These are phyloP conservation scores for Microstroma glucosiphilum DNA, from an alignment of 1,284 basidiomycete genomes.

Conservation along the genomic window DNA sequence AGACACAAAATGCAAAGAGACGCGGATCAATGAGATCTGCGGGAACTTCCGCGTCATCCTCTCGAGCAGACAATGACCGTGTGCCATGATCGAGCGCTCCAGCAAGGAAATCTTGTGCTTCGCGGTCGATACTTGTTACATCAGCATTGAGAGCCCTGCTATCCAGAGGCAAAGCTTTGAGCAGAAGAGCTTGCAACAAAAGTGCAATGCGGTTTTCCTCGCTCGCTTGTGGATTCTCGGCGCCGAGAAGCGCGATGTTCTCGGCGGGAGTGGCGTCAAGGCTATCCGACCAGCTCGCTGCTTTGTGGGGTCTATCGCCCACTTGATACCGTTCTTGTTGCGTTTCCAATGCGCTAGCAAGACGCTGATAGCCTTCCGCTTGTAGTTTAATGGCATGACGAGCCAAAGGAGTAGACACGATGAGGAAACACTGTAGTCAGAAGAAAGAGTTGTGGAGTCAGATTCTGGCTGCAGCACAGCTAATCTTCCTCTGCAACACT, in stretches of 20 bases:
- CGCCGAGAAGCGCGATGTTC: neutral
- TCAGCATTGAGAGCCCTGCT: neutral
- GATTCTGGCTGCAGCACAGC: too few species aligned
- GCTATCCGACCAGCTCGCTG: neutral
- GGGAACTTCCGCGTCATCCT: neutral
- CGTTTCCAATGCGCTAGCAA: neutral
- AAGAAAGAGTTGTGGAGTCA: too few species aligned
- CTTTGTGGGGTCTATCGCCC: neutral
- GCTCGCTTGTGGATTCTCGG: neutral
- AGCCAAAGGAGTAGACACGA: neutral
- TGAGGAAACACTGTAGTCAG: neutral
- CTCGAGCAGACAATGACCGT: neutral
- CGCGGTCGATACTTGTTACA: neutral
- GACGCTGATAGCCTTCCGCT: neutral
- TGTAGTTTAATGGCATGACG: neutral
- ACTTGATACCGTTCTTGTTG: neutral
- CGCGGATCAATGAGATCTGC: neutral
- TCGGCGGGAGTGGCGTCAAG: constrained; percentile 3
- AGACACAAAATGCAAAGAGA: neutral
- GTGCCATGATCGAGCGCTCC: neutral
- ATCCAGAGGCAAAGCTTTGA: neutral
- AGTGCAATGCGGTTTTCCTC: neutral
- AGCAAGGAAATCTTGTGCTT: constrained; percentile 1
- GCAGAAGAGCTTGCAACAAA: neutral
- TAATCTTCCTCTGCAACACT: too few species aligned